phyloP scores from a whole-genome alignment of 768 basidiomycete genomes.

The Dioszegia hungarica region DNA sequence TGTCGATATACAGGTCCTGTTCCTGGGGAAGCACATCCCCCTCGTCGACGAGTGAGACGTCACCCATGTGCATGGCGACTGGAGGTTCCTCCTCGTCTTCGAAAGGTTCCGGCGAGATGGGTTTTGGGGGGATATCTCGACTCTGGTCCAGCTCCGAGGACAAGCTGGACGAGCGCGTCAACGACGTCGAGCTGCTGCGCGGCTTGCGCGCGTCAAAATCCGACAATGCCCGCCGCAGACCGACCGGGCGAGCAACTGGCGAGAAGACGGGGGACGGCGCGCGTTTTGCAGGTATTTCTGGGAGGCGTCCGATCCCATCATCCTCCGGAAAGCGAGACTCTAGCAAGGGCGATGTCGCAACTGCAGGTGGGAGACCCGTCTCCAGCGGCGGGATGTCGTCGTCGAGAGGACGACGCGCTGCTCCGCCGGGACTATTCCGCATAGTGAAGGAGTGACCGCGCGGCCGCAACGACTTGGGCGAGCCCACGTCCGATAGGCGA shows the following conservation, averaged over 20 bases:
- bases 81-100: background rate
- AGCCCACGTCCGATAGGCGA: too few relatives aligned
- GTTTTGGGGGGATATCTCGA: too few relatives aligned
- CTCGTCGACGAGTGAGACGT: conserved; percentile 33
- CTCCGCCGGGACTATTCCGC: background rate
- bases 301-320: background rate
- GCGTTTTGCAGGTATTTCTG: background rate
- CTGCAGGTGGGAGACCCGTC: conserved; percentile 1
- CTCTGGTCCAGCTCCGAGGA: background rate
- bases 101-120: too few relatives aligned
- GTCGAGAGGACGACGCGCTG: background rate
- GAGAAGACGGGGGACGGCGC: conserved; percentile 12
- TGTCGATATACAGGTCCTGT: conserved; percentile 41
- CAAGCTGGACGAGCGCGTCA: conserved; percentile 18
- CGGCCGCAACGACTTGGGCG: too few relatives aligned
- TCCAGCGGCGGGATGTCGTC: background rate
- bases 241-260: conserved; percentile 27
- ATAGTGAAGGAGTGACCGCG: background rate
- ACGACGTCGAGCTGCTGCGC: too few relatives aligned
- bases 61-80: conserved; percentile 12
- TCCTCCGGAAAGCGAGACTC: background rate
- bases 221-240: conserved; percentile 30
- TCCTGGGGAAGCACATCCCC: conserved; percentile 33
- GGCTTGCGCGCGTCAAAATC: conserved; percentile 25
- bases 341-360: conserved; percentile 7